Conservation (phyloP, 441 rosid species). For the Adansonia grandidieri region DNA sequence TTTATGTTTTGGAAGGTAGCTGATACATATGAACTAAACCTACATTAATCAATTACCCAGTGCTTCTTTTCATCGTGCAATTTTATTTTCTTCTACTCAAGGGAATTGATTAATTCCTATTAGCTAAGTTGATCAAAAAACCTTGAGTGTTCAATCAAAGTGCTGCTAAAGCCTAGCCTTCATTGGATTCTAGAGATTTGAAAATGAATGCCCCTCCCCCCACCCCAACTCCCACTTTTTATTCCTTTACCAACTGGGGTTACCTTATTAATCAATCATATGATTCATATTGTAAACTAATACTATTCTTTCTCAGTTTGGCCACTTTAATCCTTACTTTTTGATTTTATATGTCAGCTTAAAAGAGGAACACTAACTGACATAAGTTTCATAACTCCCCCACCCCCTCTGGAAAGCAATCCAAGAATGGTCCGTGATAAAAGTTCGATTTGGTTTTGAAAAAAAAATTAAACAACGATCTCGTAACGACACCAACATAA, state of each 20-base stretch:
- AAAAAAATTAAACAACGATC: too few relatives aligned
- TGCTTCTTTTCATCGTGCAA: not conserved
- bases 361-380: too few relatives aligned
- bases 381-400: too few relatives aligned
- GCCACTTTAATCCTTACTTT: too few relatives aligned
- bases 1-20: constrained; percentile 8
- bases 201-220: not conserved
- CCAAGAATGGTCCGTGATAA: too few relatives aligned
- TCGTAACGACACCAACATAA: too few relatives aligned
- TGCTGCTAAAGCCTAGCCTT: not conserved
- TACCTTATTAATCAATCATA: not conserved
- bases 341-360: too few relatives aligned
- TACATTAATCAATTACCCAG: constrained; percentile 3
- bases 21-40: not conserved
- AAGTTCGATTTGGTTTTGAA: too few relatives aligned
- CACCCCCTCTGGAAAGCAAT: too few relatives aligned
- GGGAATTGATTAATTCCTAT: not conserved
- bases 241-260: not conserved
- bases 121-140: not conserved
- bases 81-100: constrained; percentile 14
- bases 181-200: not conserved
- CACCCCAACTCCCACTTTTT: too few relatives aligned
- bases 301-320: too few relatives aligned
- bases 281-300: not conserved
- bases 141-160: constrained; percentile 2